Base-by-base conservation (phyloP, 2,329 filamentous ascomycete genomes). In the Fusarium sp. region DNA sequence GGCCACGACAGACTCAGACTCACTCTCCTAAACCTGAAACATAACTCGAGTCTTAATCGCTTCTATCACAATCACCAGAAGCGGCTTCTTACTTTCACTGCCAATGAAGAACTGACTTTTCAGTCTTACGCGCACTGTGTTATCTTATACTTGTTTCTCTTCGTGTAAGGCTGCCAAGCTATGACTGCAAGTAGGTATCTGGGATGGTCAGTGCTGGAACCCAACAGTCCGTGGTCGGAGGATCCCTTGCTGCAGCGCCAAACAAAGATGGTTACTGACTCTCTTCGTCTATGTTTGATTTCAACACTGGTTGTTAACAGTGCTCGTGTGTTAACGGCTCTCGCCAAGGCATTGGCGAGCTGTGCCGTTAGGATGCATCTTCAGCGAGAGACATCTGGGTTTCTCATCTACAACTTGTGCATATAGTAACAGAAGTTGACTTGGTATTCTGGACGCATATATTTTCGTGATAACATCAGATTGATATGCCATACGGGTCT, bases 331-430 rank as follows among this genome's bases (percentile, higher is more conserved):
- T 38, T 13, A 15, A 34, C 51, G 34, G 40, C 20, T 54, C 56
- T 51, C 48, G 46, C 34, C 62, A 62, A 47, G 60, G 45, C 55
- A 60, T 45, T 46, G 30, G 58, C 45, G 30, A 52, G 27, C 64
- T 58, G 27, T 57, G 57, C 62, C 57, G 29, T 63, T 47, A 46
- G 49, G n/a, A 15, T 65, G 52, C 45, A 29, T 52, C 29, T 32
- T 55, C 43, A 44, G 54, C 43, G 29, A 38, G 58, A 41, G 34
- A n/a, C 29, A 30, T 55, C 46, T 60, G 25, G 38, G 48, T n/a
- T 24, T 52, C 8, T 27, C 4, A 18, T n/a, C 20, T n/a, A 18
- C 22, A 32, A 29, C 32, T 30, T 27, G 8, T 5, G 6, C 4
- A 6, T 16, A 7, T n/a, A 48, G 11, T 4, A 25, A n/a, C 16